A percentile compares a stretch with the other conserved stretches of the same genome.
Conservation (phyloP, 2,329 filamentous ascomycete genomes). For the Hymenoscyphus infarciens region DNA sequence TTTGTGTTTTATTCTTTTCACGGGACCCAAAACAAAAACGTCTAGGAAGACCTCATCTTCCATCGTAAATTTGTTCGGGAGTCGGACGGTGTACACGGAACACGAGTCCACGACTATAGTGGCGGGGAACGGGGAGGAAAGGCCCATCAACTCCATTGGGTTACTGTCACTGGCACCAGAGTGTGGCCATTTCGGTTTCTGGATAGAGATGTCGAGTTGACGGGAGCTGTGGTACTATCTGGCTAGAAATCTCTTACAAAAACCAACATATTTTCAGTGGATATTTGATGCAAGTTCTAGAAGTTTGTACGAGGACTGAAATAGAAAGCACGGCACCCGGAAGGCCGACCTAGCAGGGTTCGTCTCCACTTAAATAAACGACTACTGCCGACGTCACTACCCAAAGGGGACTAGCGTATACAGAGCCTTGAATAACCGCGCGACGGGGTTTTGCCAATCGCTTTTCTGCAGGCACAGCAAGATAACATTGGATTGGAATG, state of each 20-base stretch:
- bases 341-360: not conserved
- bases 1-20: not conserved
- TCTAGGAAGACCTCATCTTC: not conserved
- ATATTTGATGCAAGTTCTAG: not conserved
- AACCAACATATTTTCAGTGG: not conserved
- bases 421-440: constrained; percentile 8
- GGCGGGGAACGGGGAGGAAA: not conserved
- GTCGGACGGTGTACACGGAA: not conserved
- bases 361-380: not conserved
- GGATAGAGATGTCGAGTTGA: not conserved
- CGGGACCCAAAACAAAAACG: not conserved
- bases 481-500: constrained; percentile 3
- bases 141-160: not conserved
- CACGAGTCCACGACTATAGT: not conserved
- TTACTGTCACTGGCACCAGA: constrained; percentile 2
- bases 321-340: not conserved
- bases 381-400: not conserved
- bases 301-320: not conserved
- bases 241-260: not conserved
- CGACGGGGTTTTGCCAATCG: constrained; percentile 3
- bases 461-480: not conserved
- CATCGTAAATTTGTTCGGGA: not conserved
- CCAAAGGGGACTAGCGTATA: not conserved
- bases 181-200: not conserved
- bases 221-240: not conserved